Base-by-base conservation (phyloP, 2,329 filamentous ascomycete genomes). In the Talaromyces sp. region DNA sequence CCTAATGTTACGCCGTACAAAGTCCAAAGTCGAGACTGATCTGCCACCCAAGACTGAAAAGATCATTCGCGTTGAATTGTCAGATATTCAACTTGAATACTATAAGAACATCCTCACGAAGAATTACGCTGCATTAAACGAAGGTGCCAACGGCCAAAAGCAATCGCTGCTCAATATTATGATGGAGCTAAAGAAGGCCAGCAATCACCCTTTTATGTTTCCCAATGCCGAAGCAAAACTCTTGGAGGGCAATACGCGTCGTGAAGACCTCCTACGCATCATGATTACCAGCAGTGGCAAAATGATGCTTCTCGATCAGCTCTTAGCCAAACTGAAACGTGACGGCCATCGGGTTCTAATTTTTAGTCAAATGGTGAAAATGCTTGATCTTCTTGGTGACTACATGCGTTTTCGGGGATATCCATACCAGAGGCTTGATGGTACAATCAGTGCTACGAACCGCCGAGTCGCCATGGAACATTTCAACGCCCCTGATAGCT, bases 171-270 rank as follows among this genome's bases (percentile, higher is more conserved):
- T 99, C 63, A 99, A 99, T 74, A 94, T 99, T 71, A 97, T 99
- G 85, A 99, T 99, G 94, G 94, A 99, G 73, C 75, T 99, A 68
- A 99, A 99, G 79, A 99, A 99, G 75, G 91, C 94, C 71, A 97
- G 93, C 77, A 99, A 99, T 68, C 94, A 99, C 70, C 93, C 94
- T 1, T 96, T 97, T 77, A 95, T 99, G 87, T 97, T 99, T 66
- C 88, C 89, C 2, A 92, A 91, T 62, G 93, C 91, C 2, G 94
- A 99, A 70, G 89, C 96, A 59, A 89, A 89, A 64, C 89, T 97
- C 11, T 76, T 97, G 53, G 87, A 84, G 60, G 91, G 89, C 13
- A 91, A 88, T 67, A 83, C 84, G 55, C 86, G 89, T 19, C 88
- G 92, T 31, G 93, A 97, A 68, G 94, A 97, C 70, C 85, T 91